phyloP scores from a whole-genome alignment of 352 stramenopile genomes.

The Phytophthora multivora region DNA sequence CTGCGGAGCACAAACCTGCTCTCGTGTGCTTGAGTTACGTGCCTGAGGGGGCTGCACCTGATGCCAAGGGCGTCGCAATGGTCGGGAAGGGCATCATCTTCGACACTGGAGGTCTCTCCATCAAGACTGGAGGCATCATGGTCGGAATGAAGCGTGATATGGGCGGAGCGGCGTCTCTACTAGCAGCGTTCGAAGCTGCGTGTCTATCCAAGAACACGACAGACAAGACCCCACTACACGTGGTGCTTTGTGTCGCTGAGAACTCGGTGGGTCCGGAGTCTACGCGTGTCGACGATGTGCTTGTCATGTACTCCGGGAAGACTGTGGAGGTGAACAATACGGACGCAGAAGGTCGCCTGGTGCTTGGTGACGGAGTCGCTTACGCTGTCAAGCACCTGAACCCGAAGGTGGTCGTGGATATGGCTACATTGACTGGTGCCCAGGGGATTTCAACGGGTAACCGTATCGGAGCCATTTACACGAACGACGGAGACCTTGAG shows the following conservation, averaged over 20 bases:
- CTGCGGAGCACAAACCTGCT: constrained; percentile 84
- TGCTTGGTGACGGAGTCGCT: constrained; percentile 94
- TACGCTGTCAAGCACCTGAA: constrained; percentile 93
- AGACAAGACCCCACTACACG: constrained; percentile 86
- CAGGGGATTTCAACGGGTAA: constrained; percentile 93
- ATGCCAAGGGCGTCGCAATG: constrained; percentile 70
- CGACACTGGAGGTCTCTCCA: constrained; percentile 94
- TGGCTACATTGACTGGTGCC: constrained; percentile 96
- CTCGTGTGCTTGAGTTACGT: constrained; percentile 92
- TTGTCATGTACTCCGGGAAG: constrained; percentile 94
- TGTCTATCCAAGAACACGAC: constrained; percentile 89
- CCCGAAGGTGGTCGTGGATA: constrained; percentile 92
- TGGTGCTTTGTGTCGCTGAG: constrained; percentile 93
- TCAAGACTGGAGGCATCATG: constrained; percentile 92
- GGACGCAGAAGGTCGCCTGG: constrained; percentile 94
- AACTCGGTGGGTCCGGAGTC: constrained; percentile 92
- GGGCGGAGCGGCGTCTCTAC: constrained; percentile 78
- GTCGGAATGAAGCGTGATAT: constrained; percentile 95
- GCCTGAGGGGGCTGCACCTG: constrained; percentile 31
- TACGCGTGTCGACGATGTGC: constrained; percentile 94
- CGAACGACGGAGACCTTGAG: constrained; percentile 92
- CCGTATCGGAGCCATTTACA: constrained; percentile 92
- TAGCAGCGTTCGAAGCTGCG: constrained; percentile 79
- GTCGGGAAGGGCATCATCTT: constrained; percentile 98
- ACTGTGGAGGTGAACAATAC: constrained; percentile 98